Percentiles rank a stretch among this genome's conserved stretches.
Evolutionary conservation across 495 filamentous ascomycete species (phyloP).

Genomic region (Aspergillus hancockii): DNA sequence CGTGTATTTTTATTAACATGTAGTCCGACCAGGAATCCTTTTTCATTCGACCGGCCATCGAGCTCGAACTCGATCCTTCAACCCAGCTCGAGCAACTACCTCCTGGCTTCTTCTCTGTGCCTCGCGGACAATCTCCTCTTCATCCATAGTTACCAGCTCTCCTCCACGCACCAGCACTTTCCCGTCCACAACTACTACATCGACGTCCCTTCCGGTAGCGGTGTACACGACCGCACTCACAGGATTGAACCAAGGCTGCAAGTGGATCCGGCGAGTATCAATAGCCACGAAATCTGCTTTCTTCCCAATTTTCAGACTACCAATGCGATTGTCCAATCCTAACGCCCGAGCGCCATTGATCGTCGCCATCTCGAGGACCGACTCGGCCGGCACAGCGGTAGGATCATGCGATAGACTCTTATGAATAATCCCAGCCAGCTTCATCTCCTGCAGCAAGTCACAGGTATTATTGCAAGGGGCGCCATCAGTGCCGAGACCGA

Average conservation of each 20-base stretch:
- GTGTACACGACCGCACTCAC: slow-evolving; percentile 51
- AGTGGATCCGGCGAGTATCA: slow-evolving; percentile 37
- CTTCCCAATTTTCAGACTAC: slow-evolving; percentile 55
- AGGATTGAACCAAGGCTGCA: slow-evolving; percentile 40
- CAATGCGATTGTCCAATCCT: slow-evolving; percentile 44
- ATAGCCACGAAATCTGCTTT: slow-evolving; percentile 56
- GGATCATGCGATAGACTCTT: slow-evolving; percentile 48
- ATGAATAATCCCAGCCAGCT: slow-evolving; percentile 43
- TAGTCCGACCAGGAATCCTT: no score
- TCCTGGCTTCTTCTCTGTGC: slow-evolving; percentile 39
- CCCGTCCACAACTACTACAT: slow-evolving; percentile 50
- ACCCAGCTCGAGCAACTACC: slow-evolving; percentile 42
- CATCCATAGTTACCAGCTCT: slow-evolving; percentile 33
- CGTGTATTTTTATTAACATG: no score
- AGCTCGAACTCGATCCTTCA: slow-evolving; percentile 37
- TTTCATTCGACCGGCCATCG: slow-evolving; percentile 36
- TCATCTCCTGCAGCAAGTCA: slow-evolving; percentile 23
- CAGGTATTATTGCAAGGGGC: slow-evolving; percentile 54
- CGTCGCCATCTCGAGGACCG: slow-evolving; percentile 54
- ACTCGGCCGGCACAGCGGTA: slow-evolving; percentile 46
- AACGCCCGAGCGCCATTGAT: slow-evolving; percentile 54
- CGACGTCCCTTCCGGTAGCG: slow-evolving; percentile 49
- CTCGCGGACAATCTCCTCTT: slow-evolving; percentile 35
- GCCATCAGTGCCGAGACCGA: slow-evolving; percentile 49
- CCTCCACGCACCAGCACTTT: slow-evolving; percentile 43